Base-by-base conservation (phyloP, 805 yeast genomes). In the Myxozyma neotropica region DNA sequence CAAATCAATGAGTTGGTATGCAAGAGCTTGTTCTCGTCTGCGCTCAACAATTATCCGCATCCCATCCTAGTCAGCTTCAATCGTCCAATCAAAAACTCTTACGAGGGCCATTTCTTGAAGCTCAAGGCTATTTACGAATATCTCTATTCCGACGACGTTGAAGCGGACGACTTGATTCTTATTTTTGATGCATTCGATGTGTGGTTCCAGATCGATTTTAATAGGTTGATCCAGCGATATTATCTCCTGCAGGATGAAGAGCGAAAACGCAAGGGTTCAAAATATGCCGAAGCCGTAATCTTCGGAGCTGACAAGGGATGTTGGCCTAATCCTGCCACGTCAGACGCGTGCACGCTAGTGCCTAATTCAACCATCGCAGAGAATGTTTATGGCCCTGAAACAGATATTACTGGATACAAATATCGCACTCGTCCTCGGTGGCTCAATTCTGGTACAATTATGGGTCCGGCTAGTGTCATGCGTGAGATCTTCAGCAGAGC, bases 141-240 rank as follows among this genome's bases (percentile, higher is more conserved):
- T 40, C 57, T 61, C 38, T n/a, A 53, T 10, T 36, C 43, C 2
- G 42, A 57, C 40, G 49, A 43, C 17, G 43, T 58, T 26, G 42
- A 50, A 15, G 42, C 53, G 0, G 43, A 57, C 48, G 65, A 61
- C 15, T 39, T 48, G 19, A 53, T 55, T n/a, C 39, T 61, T 23
- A 59, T 61, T 29, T 51, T 53, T 43, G 65, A 61, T 35, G 63
- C 65, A n/a, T 61, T 50, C 46, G 65, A 61, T 24, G 63, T 58
- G 21, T 61, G 65, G 65, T 61, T 38, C 46, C 65, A 61, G 45
- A 33, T 59, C 15, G 55, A 58, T 23, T 59, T 48, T 26, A n/a
- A 19, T 3, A 46, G n/a, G 21, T 29, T 61, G 21, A 45, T 61
- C 40, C n/a, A 24, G 26, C 59, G 59, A n/a, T 61, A 39, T 33